Percentiles rank a stretch among this genome's conserved stretches.
These are phyloP conservation scores for Dryas integrifolia DNA, from an alignment of 331 rosid genomes.

Conservation along the genomic window DNA sequence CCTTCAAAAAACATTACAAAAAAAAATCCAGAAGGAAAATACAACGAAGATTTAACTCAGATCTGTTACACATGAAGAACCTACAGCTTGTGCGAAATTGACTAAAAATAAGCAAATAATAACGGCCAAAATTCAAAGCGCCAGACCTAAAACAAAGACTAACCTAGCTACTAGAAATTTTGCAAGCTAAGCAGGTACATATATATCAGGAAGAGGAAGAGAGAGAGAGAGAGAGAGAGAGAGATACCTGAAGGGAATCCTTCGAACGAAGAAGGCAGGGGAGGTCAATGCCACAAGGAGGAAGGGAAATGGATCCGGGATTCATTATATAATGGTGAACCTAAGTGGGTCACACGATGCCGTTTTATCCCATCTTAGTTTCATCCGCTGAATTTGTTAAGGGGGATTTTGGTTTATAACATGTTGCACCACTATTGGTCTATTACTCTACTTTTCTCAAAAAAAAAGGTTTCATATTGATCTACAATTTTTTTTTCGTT, in stretches of 20 bases:
- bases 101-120: constrained; percentile 3
- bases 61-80: constrained; percentile 22
- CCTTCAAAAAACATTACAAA: neutral
- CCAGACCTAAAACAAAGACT: constrained; percentile 28
- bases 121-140: neutral
- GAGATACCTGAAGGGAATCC: constrained; percentile 29
- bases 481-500: too few relatives aligned
- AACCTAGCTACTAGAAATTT: neutral
- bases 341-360: neutral
- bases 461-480: too few relatives aligned
- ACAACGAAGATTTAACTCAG: constrained; percentile 12
- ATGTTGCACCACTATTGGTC: too few relatives aligned
- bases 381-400: neutral
- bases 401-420: too few relatives aligned
- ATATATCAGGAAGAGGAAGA: neutral
- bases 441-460: too few relatives aligned
- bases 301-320: neutral
- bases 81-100: neutral
- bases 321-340: constrained; percentile 29
- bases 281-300: constrained; percentile 32
- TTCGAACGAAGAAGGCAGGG: constrained; percentile 1
- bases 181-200: neutral
- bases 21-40: neutral
- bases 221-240: neutral
- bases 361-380: neutral